Conservation (phyloP, 306 rosid species). For the Vigna nakashimae region DNA sequence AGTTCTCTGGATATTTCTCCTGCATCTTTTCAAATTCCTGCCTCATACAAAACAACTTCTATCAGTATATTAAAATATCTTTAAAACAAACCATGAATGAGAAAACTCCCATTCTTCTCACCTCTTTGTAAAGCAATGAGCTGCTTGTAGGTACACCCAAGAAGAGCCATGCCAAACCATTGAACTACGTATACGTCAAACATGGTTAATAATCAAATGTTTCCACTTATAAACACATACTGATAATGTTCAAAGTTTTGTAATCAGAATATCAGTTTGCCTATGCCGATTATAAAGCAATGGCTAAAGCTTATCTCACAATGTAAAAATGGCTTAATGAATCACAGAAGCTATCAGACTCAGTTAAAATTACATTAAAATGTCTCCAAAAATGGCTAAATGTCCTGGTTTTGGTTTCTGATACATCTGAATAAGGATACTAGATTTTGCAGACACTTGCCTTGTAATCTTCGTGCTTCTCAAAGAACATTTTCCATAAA, state of each 20-base stretch:
- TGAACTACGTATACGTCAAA: slow-evolving; percentile 58
- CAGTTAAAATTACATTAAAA: too few relatives aligned
- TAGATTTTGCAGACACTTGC: slow-evolving; percentile 38
- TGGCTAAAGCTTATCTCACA: background rate
- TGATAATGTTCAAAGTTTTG: background rate
- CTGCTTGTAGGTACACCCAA: slow-evolving; percentile 91
- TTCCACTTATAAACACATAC: slow-evolving; percentile 7
- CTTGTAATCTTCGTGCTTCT: slow-evolving; percentile 85
- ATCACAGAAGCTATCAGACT: background rate
- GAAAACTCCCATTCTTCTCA: slow-evolving; percentile 40
- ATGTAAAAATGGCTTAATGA: background rate
- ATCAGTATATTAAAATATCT: slow-evolving; percentile 8
- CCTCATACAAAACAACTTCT: background rate
- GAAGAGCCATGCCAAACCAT: slow-evolving; percentile 91
- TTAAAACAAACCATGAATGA: background rate
- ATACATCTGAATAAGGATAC: slow-evolving; percentile 1
- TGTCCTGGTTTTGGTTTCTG: slow-evolving; percentile 18
- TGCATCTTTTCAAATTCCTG: slow-evolving; percentile 88
- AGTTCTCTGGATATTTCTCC: slow-evolving; percentile 64
- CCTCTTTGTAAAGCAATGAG: slow-evolving; percentile 89
- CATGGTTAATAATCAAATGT: slow-evolving; percentile 6
- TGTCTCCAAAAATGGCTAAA: too few relatives aligned
- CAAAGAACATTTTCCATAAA: slow-evolving; percentile 91
- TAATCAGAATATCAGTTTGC: background rate
- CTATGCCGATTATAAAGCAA: background rate